A percentile compares a stretch with the other conserved stretches of the same genome.
Conservation (phyloP, 129 eudicot genomes). For the Centaurea solstitialis region DNA sequence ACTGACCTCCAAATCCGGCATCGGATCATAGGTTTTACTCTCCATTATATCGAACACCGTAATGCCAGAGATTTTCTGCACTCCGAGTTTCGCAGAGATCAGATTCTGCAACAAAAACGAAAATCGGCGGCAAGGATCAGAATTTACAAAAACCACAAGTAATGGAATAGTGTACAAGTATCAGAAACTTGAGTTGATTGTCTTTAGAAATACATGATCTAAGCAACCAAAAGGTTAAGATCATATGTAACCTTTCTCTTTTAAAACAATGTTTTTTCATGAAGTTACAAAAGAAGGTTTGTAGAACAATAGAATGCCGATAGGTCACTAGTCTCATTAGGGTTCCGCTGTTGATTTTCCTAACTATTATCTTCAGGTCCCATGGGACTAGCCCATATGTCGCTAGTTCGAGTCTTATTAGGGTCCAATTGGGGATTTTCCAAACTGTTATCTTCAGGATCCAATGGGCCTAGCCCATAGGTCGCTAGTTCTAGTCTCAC, state of each 20-base stretch:
- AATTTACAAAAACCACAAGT: background rate
- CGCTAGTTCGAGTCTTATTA: no score
- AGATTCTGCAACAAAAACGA: conserved; percentile 58
- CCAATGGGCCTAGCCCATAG: background rate
- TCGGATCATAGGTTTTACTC: conserved; percentile 68
- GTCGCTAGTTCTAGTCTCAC: no score
- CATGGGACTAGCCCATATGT: no score
- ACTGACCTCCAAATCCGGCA: conserved; percentile 73
- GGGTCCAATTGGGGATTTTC: background rate
- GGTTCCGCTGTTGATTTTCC: no score
- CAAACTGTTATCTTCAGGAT: background rate
- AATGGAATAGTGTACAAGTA: background rate
- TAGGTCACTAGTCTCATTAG: background rate
- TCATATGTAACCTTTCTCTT: background rate
- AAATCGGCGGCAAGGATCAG: conserved; percentile 8
- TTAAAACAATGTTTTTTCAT: background rate
- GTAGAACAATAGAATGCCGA: background rate
- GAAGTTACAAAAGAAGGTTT: background rate
- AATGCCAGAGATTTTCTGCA: conserved; percentile 87
- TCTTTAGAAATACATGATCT: background rate
- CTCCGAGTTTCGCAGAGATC: conserved; percentile 81
- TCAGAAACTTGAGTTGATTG: background rate
- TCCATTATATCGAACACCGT: conserved; percentile 70
- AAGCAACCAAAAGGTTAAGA: background rate
- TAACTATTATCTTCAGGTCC: no score